Conservation (phyloP, 768 basidiomycete species). For the Termitomyces bulborhizus region DNA sequence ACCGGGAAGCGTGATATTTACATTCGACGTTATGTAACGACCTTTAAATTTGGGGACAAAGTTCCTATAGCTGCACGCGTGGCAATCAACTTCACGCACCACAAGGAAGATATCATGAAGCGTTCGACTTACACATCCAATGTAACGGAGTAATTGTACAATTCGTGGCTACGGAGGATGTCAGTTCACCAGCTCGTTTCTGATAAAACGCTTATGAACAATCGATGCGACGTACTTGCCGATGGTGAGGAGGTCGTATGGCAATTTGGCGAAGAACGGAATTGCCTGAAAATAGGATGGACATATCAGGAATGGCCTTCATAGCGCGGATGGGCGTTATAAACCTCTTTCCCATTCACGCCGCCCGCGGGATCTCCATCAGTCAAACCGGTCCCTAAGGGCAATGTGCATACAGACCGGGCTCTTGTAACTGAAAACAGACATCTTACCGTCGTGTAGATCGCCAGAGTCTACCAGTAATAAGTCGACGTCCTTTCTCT, state of each 20-base stretch:
- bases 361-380: constrained; percentile 70
- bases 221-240: constrained; percentile 58
- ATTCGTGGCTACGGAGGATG: constrained; percentile 54
- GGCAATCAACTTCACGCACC: background rate
- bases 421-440: background rate
- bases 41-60: constrained; percentile 61
- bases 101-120: background rate
- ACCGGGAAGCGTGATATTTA: constrained; percentile 66
- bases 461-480: background rate
- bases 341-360: constrained; percentile 67
- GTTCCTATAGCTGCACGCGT: constrained; percentile 43
- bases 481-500: constrained; percentile 21
- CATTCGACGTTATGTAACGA: constrained; percentile 79
- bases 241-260: constrained; percentile 79
- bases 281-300: constrained; percentile 44
- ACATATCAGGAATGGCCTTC: background rate
- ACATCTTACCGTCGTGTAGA: constrained; percentile 43
- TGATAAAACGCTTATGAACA: background rate
- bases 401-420: background rate
- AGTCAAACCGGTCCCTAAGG: constrained; percentile 62
- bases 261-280: constrained; percentile 62
- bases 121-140: constrained; percentile 51
- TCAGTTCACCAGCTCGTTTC: background rate
- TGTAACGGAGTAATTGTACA: constrained; percentile 65
- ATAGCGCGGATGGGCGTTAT: background rate